These are phyloP conservation scores for Ustilago loliicola DNA, from an alignment of 1,284 basidiomycete genomes.

Conservation along the genomic window DNA sequence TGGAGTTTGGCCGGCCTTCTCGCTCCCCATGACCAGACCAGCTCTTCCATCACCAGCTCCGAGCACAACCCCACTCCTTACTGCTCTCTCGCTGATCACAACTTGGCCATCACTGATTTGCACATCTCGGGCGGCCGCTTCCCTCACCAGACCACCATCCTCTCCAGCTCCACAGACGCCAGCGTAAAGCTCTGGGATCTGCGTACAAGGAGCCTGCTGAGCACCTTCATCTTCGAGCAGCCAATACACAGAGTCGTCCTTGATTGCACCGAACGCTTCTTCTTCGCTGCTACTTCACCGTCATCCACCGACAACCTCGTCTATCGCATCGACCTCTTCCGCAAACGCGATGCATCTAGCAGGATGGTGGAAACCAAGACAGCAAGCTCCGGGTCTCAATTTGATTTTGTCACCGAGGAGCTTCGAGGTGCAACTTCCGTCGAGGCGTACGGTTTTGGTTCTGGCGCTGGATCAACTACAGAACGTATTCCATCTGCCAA, in stretches of 20 bases:
- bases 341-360: conserved; percentile 64
- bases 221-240: conserved; percentile 83
- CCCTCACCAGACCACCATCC: conserved; percentile 78
- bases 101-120: conserved; percentile 86
- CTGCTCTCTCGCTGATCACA: conserved; percentile 88
- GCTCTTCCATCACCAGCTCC: conserved; percentile 48
- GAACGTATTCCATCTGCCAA: conserved; percentile 26
- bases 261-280: conserved; percentile 86
- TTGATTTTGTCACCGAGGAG: conserved; percentile 42
- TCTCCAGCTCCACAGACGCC: conserved; percentile 87
- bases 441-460: conserved; percentile 36
- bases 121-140: conserved; percentile 82
- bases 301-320: conserved; percentile 75
- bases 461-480: conserved; percentile 23
- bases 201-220: conserved; percentile 80
- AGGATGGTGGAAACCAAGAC: conserved; percentile 34
- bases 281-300: conserved; percentile 79
- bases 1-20: conserved; percentile 88
- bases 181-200: conserved; percentile 96
- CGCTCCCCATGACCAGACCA: conserved; percentile 59
- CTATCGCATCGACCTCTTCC: conserved; percentile 84
- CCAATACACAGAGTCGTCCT: conserved; percentile 79
- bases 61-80: conserved; percentile 77
- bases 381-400: conserved; percentile 24
- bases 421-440: conserved; percentile 30